These are phyloP conservation scores for Remersonia thermophila DNA, from an alignment of 2,329 filamentous ascomycete species.

Conservation along the genomic window DNA sequence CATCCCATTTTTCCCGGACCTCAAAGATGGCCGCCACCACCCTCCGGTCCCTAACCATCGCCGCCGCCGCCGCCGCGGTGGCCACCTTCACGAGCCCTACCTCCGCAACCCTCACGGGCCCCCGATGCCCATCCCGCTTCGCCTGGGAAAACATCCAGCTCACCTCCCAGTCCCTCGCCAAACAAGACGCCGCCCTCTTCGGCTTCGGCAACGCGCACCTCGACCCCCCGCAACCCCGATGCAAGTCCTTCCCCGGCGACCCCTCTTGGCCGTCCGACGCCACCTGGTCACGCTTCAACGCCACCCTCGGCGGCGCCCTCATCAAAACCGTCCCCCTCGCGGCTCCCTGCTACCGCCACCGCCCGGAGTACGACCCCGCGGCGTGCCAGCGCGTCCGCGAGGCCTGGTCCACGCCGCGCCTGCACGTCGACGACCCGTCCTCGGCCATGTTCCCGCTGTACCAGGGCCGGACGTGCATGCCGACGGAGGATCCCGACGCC, in stretches of 20 bases:
- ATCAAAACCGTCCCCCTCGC: constrained; percentile 24
- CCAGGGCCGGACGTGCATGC: constrained; percentile 27
- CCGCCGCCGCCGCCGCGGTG: constrained; percentile 1
- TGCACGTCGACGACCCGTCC: constrained; percentile 24
- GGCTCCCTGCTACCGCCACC: constrained; percentile 23
- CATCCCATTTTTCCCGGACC: too few relatives aligned
- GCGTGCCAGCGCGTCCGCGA: constrained; percentile 20
- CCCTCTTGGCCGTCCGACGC: constrained; percentile 21
- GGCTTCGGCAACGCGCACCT: constrained; percentile 11
- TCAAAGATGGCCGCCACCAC: too few relatives aligned
- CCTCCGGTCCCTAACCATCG: neutral
- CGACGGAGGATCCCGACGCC: constrained; percentile 13
- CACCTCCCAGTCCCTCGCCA: constrained; percentile 19
- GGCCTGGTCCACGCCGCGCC: constrained; percentile 13
- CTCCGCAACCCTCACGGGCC: neutral
- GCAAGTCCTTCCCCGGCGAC: constrained; percentile 23
- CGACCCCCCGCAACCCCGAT: constrained; percentile 7
- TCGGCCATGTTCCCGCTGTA: constrained; percentile 30
- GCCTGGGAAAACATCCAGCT: constrained; percentile 17
- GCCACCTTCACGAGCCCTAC: neutral
- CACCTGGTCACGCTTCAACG: constrained; percentile 19
- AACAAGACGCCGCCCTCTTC: constrained; percentile 15
- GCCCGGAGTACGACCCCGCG: constrained; percentile 19
- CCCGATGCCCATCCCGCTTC: constrained; percentile 10
- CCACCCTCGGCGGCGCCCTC: constrained; percentile 19